These are phyloP conservation scores for Saccharata proteae DNA, from an alignment of 2,329 filamentous ascomycete genomes.

Conservation along the genomic window DNA sequence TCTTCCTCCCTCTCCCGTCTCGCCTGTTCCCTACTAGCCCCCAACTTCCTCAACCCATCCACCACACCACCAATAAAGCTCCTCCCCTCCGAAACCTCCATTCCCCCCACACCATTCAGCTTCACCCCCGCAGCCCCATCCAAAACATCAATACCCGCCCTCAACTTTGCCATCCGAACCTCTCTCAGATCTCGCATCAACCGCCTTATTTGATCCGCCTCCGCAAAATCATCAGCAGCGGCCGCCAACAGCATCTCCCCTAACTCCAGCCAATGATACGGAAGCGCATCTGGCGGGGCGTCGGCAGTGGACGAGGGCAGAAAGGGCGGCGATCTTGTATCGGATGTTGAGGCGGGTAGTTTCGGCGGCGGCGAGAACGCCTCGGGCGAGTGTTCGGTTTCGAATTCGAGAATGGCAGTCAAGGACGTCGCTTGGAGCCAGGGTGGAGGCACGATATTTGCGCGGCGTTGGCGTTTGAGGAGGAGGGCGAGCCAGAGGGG, in stretches of 20 bases:
- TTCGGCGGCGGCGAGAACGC: conserved; percentile 70
- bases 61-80: conserved; percentile 77
- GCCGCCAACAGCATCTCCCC: conserved; percentile 77
- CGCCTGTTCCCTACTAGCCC: conserved; percentile 65
- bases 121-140: conserved; percentile 62
- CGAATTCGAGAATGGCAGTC: conserved; percentile 63
- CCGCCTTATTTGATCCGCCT: conserved; percentile 59
- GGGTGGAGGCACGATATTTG: conserved; percentile 80
- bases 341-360: conserved; percentile 33
- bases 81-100: conserved; percentile 83
- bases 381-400: conserved; percentile 58
- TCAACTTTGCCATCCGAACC: conserved; percentile 79
- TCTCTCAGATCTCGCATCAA: conserved; percentile 74
- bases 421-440: conserved; percentile 77
- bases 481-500: conserved; percentile 93
- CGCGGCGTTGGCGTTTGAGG: conserved; percentile 84
- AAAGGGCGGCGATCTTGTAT: conserved; percentile 53
- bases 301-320: conserved; percentile 60
- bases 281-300: conserved; percentile 57
- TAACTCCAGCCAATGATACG: conserved; percentile 93
- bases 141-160: conserved; percentile 58
- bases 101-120: conserved; percentile 72
- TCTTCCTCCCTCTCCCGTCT: conserved; percentile 67
- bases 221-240: conserved; percentile 68
- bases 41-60: conserved; percentile 72